Percentiles rank a stretch among this genome's conserved stretches.
phyloP scores from a whole-genome alignment of 305 asterid species.

The Fraxinus xanthoxyloides region DNA sequence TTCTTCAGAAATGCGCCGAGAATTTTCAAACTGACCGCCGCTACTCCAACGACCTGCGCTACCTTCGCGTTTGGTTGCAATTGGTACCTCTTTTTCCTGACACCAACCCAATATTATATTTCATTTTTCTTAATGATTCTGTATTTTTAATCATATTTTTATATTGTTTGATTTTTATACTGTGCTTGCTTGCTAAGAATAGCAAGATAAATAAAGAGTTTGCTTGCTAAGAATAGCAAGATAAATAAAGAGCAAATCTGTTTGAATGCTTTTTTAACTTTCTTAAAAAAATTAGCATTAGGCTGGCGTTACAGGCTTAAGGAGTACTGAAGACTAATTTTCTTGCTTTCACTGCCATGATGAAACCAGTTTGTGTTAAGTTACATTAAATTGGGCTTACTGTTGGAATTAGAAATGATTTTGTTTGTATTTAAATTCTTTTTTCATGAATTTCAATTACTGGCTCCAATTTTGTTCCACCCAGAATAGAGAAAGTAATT shows the following conservation, averaged over 20 bases:
- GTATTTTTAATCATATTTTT: constrained; percentile 7
- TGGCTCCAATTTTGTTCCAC: not conserved
- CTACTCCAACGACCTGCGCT: constrained; percentile 80
- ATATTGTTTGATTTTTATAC: not conserved
- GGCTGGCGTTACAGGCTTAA: not conserved
- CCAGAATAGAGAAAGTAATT: not conserved
- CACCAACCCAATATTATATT: not conserved
- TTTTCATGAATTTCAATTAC: not conserved
- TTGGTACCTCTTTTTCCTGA: constrained; percentile 45
- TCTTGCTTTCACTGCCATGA: not conserved
- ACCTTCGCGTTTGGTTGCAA: constrained; percentile 91
- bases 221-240: not conserved
- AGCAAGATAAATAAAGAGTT: not conserved
- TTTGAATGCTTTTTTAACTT: not conserved
- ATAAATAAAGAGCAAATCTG: not conserved
- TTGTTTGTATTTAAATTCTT: not conserved
- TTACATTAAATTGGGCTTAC: not conserved
- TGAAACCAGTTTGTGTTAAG: not conserved
- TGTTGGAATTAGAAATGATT: not conserved
- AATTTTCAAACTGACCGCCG: constrained; percentile 65
- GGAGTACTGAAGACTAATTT: not conserved
- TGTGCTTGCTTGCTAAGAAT: not conserved
- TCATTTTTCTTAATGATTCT: not conserved
- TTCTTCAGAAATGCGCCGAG: constrained; percentile 90
- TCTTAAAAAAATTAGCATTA: not conserved